Evolutionary conservation across 176 grass and related monocot genomes (phyloP), one percentile per base, ranked within the genome.

Genomic region (Triticum turgidum): DNA sequence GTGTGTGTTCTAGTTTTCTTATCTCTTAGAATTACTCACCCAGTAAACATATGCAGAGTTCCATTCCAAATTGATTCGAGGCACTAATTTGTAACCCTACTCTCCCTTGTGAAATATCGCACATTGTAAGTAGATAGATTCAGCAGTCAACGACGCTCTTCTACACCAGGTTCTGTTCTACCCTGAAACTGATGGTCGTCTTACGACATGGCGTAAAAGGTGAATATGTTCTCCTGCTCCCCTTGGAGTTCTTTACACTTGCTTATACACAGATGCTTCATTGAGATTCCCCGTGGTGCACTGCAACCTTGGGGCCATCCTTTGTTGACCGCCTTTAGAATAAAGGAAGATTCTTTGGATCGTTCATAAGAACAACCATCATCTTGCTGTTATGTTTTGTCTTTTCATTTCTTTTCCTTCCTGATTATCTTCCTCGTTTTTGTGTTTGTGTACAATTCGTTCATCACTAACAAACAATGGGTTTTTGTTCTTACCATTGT

Each of bases 211-310:
- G 44, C 81, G 83, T 32, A 11, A 87, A 73, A 90, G 77, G 42
- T 5, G 44, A 73, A 66, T 64, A 33, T 37, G 13, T 65, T 85
- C 65, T 64, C 9, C 66, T 81, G 15, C 47, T 3, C 11, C 64
- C 29, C 73, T 72, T 81, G 25, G 67, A 71, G 61, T 85, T 81
- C 13, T 76, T 59, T 86, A 54, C 30, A 35, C 47, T 86, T 71
- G 56, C n/a, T 66, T 83, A 62, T 44, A 17, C 56, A 45, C 42
- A 79, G 58, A 63, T 83, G 73, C 44, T 87, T 87, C 54, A 44
- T 54, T 20, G 8, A 65, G 54, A 90, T 90, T 34, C 42, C 17
- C 11, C 5, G 1, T 42, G 67, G 44, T 74, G 80, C 75, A 59
- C 47, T 17, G 67, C 21, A 34, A 61, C 20, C 61, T 47, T 81